phyloP scores from a whole-genome alignment of 768 basidiomycete genomes.

The Cystobasidium onofrii region DNA sequence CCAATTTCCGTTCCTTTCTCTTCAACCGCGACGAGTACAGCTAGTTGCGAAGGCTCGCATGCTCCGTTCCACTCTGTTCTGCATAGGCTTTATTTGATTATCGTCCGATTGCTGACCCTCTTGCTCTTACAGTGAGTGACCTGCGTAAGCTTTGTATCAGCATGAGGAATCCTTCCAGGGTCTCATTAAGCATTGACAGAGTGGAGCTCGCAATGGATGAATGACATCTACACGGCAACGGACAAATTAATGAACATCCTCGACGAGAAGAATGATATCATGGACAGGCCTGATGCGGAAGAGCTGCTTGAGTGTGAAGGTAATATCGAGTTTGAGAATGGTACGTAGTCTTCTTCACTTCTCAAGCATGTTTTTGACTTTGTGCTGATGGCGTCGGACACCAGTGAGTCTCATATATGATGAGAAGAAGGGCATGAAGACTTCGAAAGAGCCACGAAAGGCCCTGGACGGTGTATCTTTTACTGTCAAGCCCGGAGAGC shows the following conservation, averaged over 20 bases:
- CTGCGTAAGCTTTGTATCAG: slow-evolving; percentile 42
- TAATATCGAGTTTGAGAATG: slow-evolving; percentile 52
- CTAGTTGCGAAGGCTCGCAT: no score
- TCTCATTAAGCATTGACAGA: background rate
- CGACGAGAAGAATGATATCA: slow-evolving; percentile 4
- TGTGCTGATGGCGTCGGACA: slow-evolving; percentile 50
- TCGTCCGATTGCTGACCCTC: slow-evolving; percentile 45
- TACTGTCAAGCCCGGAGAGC: slow-evolving; percentile 74
- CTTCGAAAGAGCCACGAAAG: slow-evolving; percentile 39
- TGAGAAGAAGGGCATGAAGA: slow-evolving; percentile 44
- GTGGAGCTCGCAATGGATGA: slow-evolving; percentile 58
- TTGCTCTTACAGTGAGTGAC: slow-evolving; percentile 57
- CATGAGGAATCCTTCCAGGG: no score
- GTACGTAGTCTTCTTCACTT: no score
- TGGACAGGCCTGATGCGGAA: slow-evolving; percentile 6
- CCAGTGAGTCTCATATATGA: slow-evolving; percentile 51
- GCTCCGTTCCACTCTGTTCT: no score
- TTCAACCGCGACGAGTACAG: no score
- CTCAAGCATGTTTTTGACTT: no score
- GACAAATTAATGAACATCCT: slow-evolving; percentile 18
- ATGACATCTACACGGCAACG: background rate
- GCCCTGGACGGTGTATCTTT: slow-evolving; percentile 68
- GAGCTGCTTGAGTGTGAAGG: slow-evolving; percentile 10
- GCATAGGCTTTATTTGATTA: no score
- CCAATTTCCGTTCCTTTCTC: background rate